Evolutionary conservation across 2,329 filamentous ascomycete species (phyloP).

Genomic region (Cladorrhinum sp.): DNA sequence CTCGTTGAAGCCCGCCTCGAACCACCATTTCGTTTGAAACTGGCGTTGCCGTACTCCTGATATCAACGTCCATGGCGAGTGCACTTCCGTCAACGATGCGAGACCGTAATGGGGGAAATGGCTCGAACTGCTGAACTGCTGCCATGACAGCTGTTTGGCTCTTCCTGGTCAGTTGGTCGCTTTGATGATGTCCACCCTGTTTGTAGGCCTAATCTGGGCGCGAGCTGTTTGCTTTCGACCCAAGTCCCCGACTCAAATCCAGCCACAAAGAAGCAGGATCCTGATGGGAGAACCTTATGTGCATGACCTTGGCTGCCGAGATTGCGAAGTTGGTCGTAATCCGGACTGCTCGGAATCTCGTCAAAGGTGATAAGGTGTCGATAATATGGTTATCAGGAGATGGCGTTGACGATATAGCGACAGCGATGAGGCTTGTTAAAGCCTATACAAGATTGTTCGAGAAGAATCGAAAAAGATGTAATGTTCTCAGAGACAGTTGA

Average conservation of each 20-base stretch:
- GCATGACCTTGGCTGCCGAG: constrained; percentile 21
- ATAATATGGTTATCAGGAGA: background rate
- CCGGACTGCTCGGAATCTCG: background rate
- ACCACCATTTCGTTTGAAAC: constrained; percentile 40
- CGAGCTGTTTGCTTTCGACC: background rate
- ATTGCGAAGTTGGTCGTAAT: constrained; percentile 4
- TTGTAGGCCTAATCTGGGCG: background rate
- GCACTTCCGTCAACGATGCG: constrained; percentile 26
- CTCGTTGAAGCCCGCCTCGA: constrained; percentile 46
- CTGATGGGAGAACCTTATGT: constrained; percentile 9
- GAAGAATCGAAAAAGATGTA: background rate
- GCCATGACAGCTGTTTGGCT: constrained; percentile 22
- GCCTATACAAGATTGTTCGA: background rate
- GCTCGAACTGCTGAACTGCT: constrained; percentile 29
- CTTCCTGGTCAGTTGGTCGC: background rate
- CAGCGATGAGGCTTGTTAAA: background rate
- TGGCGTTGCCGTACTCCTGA: constrained; percentile 24
- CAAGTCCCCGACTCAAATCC: constrained; percentile 11
- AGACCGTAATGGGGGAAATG: constrained; percentile 26
- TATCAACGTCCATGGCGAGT: constrained; percentile 36
- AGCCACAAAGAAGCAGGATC: constrained; percentile 12
- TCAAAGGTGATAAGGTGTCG: background rate
- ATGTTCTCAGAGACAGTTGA: constrained; percentile 7
- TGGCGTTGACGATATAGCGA: background rate
- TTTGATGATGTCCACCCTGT: background rate